Percentiles rank a stretch among this genome's conserved stretches.
These are phyloP conservation scores for Syncephalis fuscata DNA, from an alignment of 371 early-diverging fungal genomes.

Conservation along the genomic window DNA sequence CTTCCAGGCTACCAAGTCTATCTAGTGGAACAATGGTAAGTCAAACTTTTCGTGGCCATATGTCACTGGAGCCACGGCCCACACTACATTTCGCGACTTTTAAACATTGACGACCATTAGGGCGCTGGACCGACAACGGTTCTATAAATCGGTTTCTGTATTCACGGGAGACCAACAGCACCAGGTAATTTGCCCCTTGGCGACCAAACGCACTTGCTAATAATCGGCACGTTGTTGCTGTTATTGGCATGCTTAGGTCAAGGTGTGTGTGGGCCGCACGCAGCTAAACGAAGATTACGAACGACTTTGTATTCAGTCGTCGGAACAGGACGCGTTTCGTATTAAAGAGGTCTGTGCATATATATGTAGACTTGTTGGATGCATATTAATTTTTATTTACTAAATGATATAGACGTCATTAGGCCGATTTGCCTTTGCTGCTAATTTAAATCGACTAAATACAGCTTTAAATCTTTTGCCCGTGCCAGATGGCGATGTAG, in stretches of 20 bases:
- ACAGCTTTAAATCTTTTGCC: conserved; percentile 39
- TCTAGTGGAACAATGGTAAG: conserved; percentile 50
- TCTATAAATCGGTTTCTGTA: conserved; percentile 35
- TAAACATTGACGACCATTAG: conserved; percentile 11
- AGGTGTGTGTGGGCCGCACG: conserved; percentile 32
- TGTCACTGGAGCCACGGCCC: not conserved
- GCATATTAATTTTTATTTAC: not conserved
- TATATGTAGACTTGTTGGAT: not conserved
- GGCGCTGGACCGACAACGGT: conserved; percentile 34
- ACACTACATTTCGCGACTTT: not conserved
- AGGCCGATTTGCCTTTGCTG: conserved; percentile 30
- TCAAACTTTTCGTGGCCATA: too few relatives aligned
- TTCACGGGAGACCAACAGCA: conserved; percentile 44
- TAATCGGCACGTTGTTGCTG: not conserved
- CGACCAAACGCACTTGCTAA: too few relatives aligned
- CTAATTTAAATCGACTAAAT: conserved; percentile 33
- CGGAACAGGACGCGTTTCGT: not conserved
- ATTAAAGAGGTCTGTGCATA: not conserved
- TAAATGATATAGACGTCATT: conserved; percentile 21
- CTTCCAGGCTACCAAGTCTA: conserved; percentile 42
- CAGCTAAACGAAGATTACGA: not conserved
- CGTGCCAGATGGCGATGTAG: conserved; percentile 42
- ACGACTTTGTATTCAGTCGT: not conserved
- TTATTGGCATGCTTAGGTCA: conserved; percentile 14
- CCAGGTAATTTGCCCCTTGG: conserved; percentile 13